A percentile compares a stretch with the other conserved stretches of the same genome.
phyloP scores from a whole-genome alignment of 2,329 filamentous ascomycete species.

The Amauroascus niger region DNA sequence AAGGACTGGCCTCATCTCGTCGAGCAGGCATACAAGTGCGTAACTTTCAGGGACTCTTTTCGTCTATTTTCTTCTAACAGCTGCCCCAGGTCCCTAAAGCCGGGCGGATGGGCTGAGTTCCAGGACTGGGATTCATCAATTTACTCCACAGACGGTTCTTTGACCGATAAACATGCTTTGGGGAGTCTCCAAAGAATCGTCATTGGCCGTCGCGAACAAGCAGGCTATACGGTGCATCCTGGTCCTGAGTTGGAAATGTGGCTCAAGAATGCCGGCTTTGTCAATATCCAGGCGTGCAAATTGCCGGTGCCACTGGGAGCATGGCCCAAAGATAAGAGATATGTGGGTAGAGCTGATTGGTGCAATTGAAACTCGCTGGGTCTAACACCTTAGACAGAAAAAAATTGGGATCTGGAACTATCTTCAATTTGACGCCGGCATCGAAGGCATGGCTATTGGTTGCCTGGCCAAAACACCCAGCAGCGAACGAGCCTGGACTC shows the following conservation, averaged over 20 bases:
- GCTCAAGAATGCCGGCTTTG: conserved; percentile 23
- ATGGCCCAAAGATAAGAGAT: conserved; percentile 21
- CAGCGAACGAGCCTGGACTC: conserved; percentile 18
- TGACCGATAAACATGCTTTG: background rate
- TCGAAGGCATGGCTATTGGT: conserved; percentile 24
- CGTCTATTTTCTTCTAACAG: background rate
- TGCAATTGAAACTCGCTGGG: conserved; percentile 7
- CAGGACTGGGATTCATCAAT: conserved; percentile 27
- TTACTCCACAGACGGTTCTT: conserved; percentile 25
- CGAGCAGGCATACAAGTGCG: conserved; percentile 39
- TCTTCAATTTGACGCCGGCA: conserved; percentile 20
- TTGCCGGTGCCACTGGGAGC: conserved; percentile 21
- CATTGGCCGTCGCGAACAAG: background rate
- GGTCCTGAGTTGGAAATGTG: conserved; percentile 15
- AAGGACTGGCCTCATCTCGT: conserved; percentile 47
- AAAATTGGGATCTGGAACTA: conserved; percentile 20
- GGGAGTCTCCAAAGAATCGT: background rate
- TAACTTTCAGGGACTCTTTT: background rate
- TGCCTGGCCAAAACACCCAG: conserved; percentile 13
- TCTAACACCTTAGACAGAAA: conserved; percentile 18
- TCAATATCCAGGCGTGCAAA: conserved; percentile 18
- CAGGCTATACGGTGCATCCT: background rate
- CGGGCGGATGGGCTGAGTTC: conserved; percentile 38
- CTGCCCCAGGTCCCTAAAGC: conserved; percentile 16
- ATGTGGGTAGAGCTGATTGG: background rate